Evolutionary conservation across 2,329 filamentous ascomycete genomes (phyloP), one percentile per base, ranked within the genome.

Genomic region (Monilinia laxa): DNA sequence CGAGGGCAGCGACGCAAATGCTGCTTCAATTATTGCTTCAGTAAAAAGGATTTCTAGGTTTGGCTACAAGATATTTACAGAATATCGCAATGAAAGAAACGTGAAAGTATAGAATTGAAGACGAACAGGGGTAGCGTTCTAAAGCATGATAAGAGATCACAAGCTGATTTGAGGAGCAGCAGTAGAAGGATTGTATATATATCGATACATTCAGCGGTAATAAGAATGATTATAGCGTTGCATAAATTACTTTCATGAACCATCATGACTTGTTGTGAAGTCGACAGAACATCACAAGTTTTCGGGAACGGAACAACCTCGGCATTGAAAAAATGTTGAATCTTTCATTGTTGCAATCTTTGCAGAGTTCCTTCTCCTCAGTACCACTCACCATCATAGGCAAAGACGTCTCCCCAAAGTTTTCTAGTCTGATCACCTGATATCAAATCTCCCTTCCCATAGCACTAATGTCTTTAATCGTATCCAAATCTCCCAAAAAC

Each of bases 391-490:
- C 14, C 7, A 16, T 9, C 3, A 59, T 47, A 11, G 47, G 6
- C 12, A 35, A 49, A 18, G n/a, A n/a, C n/a, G 0, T 23, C 10
- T 16, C 12, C 25, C 20, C 9, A 4, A 35, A 20, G 10, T 16
- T 7, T 9, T 7, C 14, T 1, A 60, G 3, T 3, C 6, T 16
- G 12, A 10, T 16, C 3, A 2, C 2, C 7, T 35, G 42, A 35
- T 18, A 20, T 60, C 57, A 49, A 35, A 23, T 25, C 16, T 51
- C 45, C 47, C n/a, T 40, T 23, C 45, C n/a, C 28, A 62, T 62
- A 47, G 49, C 60, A 59, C 71, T 71, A 4, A 72, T 28, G 18
- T 69, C 69, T 64, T 73, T 73, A 2, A 72, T 45, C 2, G 9
- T 53, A 9, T 73, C 71, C 42, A 71, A 51, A 1, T 72, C 72